Conservation (phyloP, 2,329 filamentous ascomycete genomes). For the Phaeophleospora eucalypticola region DNA sequence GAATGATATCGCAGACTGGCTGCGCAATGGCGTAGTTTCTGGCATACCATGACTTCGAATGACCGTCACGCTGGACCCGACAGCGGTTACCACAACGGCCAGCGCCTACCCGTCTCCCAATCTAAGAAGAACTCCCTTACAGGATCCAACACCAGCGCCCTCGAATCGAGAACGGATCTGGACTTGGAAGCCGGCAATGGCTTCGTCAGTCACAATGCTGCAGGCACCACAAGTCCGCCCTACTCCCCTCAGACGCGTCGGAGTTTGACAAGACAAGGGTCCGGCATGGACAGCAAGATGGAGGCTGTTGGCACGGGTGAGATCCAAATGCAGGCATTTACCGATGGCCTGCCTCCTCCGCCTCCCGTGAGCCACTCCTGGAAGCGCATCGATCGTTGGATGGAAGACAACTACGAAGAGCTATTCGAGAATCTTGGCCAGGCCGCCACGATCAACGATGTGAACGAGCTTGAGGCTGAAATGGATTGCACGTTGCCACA, state of each 20-base stretch:
- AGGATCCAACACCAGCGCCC: constrained; percentile 70
- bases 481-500: constrained; percentile 89
- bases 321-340: constrained; percentile 95
- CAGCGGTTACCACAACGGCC: constrained; percentile 85
- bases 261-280: constrained; percentile 55
- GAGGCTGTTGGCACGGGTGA: constrained; percentile 72
- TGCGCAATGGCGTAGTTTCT: constrained; percentile 80
- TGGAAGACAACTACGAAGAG: constrained; percentile 92
- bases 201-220: constrained; percentile 55
- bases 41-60: constrained; percentile 76
- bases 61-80: constrained; percentile 87
- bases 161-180: constrained; percentile 83
- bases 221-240: constrained; percentile 61
- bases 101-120: constrained; percentile 83
- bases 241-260: constrained; percentile 83
- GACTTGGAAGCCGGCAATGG: constrained; percentile 57
- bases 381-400: constrained; percentile 90
- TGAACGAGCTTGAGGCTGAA: constrained; percentile 95
- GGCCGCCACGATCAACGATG: constrained; percentile 85
- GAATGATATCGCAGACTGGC: constrained; percentile 43
- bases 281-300: constrained; percentile 47
- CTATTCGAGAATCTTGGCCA: constrained; percentile 90
- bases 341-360: constrained; percentile 82
- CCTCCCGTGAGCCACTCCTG: constrained; percentile 87
- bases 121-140: constrained; percentile 78